These are phyloP conservation scores for Cinnamomum micranthum DNA, from an alignment of 164 flowering plant genomes.

Conservation along the genomic window DNA sequence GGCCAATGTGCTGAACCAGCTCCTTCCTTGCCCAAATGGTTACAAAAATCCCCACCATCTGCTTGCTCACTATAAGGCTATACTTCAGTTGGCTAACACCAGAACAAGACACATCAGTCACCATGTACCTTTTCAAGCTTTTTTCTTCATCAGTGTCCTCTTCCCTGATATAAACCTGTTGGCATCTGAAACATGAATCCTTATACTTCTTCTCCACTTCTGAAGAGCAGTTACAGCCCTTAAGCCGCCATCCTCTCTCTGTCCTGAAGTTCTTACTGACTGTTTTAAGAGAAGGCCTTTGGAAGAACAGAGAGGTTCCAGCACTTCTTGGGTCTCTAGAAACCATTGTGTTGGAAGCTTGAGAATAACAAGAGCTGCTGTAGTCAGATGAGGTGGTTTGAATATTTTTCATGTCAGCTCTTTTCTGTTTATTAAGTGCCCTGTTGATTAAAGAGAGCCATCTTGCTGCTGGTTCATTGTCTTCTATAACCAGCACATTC, in stretches of 20 bases:
- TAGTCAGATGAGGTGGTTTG: constrained; percentile 14
- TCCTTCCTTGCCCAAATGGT: constrained; percentile 66
- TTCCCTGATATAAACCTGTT: constrained; percentile 25
- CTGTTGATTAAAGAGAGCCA: constrained; percentile 66
- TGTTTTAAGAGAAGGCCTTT: constrained; percentile 55
- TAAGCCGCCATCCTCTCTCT: constrained; percentile 43
- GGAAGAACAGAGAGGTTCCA: constrained; percentile 43
- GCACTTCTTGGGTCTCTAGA: constrained; percentile 13
- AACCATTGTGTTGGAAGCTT: constrained; percentile 10
- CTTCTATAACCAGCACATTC: constrained; percentile 82
- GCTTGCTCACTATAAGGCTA: constrained; percentile 64
- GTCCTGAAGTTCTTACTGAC: constrained; percentile 54
- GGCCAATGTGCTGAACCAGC: constrained; percentile 61
- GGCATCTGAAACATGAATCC: constrained; percentile 59
- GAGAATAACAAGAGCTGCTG: constrained; percentile 7
- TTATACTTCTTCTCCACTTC: constrained; percentile 42
- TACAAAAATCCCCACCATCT: constrained; percentile 90
- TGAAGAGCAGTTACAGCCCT: constrained; percentile 58
- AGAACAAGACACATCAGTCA: constrained; percentile 10
- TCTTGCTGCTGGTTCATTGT: constrained; percentile 73
- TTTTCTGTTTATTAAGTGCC: constrained; percentile 45
- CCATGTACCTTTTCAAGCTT: constrained; percentile 20
- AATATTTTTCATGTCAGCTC: background rate
- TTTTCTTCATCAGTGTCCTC: constrained; percentile 62
- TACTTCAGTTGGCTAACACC: constrained; percentile 35